These are phyloP conservation scores for Dendrocalamus latiflorus DNA, from an alignment of 202 grass and related monocot species.

Conservation along the genomic window DNA sequence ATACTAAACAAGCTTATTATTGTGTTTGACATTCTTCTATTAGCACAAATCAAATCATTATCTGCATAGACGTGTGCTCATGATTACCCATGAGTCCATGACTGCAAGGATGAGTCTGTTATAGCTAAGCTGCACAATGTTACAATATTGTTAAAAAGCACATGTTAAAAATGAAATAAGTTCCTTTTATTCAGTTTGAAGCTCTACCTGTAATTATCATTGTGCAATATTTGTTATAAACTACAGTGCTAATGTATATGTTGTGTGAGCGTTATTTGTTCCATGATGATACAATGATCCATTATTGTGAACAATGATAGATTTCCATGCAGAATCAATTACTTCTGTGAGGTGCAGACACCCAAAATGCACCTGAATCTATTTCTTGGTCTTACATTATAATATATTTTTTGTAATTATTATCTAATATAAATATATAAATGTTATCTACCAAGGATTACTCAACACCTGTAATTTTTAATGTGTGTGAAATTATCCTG, in stretches of 20 bases:
- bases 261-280: background rate
- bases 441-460: background rate
- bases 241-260: background rate
- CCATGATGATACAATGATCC: background rate
- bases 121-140: background rate
- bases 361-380: background rate
- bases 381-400: background rate
- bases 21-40: background rate
- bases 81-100: background rate
- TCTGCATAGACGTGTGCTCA: background rate
- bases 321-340: background rate
- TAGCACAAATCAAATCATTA: background rate
- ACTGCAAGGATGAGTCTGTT: background rate
- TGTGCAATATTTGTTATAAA: background rate
- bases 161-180: background rate
- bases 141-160: background rate
- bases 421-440: background rate
- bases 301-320: background rate
- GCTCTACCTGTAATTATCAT: background rate
- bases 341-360: background rate
- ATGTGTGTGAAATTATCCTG: background rate
- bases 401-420: background rate
- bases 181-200: background rate
- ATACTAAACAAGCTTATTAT: background rate
- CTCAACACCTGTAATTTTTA: background rate